Evolutionary conservation across 192 early-diverging fungal species (phyloP), one percentile per base, ranked within the genome.

Genomic region (Cladochytrium replicatum): DNA sequence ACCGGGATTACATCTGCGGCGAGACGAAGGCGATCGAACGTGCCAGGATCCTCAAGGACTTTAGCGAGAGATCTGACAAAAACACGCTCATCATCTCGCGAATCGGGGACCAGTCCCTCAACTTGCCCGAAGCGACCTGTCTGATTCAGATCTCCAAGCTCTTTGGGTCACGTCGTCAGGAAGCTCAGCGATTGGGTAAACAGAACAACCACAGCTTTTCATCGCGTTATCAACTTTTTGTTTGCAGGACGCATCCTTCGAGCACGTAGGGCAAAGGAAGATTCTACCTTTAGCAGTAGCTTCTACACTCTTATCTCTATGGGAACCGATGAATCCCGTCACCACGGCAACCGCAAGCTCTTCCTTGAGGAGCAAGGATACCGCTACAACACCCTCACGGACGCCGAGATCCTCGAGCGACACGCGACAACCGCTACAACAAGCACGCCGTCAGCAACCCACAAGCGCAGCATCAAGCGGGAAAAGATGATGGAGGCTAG

Each of bases 311-410:
- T 99, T n/a, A 93, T 99, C 15, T 62, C 59, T 27, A 81, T 81
- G 40, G 95, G 98, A 70, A 99, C 97, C 0, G 86, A 97, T 66
- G 97, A 99, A 65, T 94, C 97, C 83, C 91, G 82, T 59, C 98
- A 97, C 52, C 91, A 91, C 2, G 79, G 89, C 27, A 98, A 98
- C 64, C 80, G 94, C 19, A 94, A 99, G 66, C 97, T 97, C 64
- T 99, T 99, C 66, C 64, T 99, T 53, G 89, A 98, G 38, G 94
- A 99, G 67, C 97, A 99, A 60, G 97, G 97, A 0, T 98, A 99
- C 67, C 82, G 90, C n/a, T 97, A 94, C 74, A 30, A 67, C 50
- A 69, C 97, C 27, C 97, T 99, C 52, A 96, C 93, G 27, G 77
- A 88, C 21, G 72, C 97, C 31, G 92, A 93, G 50, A 92, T 91